phyloP scores from a whole-genome alignment of 2,329 filamentous ascomycete species.

The Cryoendolithus antarcticus region DNA sequence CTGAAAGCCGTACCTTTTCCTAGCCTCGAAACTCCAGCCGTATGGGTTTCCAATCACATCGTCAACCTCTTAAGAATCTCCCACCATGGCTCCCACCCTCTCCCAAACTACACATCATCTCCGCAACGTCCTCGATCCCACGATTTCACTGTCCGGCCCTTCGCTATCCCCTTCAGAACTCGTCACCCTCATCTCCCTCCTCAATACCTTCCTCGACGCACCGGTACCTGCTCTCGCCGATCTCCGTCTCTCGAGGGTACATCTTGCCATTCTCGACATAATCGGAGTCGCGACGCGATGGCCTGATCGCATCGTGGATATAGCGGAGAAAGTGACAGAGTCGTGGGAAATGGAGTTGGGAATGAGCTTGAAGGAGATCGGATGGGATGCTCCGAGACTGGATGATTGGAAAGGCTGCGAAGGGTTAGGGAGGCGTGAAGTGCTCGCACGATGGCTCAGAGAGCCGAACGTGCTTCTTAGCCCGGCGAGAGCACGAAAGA shows the following conservation, averaged over 20 bases:
- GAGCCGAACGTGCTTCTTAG: constrained; percentile 21
- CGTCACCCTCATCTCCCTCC: constrained; percentile 7
- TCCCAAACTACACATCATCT: constrained; percentile 25
- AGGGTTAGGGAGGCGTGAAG: constrained; percentile 22
- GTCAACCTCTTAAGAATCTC: not conserved
- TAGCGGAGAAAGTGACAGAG: constrained; percentile 30
- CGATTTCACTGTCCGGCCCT: constrained; percentile 34
- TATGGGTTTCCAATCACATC: not conserved
- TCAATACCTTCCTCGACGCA: constrained; percentile 7
- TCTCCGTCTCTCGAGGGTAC: constrained; percentile 33
- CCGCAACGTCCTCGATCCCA: constrained; percentile 34
- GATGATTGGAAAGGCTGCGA: constrained; percentile 25
- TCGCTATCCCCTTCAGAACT: constrained; percentile 30
- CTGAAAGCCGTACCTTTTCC: not conserved
- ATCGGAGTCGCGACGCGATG: constrained; percentile 34
- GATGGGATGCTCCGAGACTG: constrained; percentile 23
- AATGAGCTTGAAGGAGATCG: constrained; percentile 13
- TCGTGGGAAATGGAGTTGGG: constrained; percentile 22
- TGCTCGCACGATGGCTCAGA: constrained; percentile 8
- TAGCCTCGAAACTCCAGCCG: not conserved
- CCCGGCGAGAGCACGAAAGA: constrained; percentile 23
- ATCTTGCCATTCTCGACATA: constrained; percentile 31
- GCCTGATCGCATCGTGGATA: constrained; percentile 32
- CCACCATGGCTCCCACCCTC: not conserved
- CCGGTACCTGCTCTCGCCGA: constrained; percentile 21